Percentiles rank a stretch among this genome's conserved stretches.
These are phyloP conservation scores for Skeletonema menzelii DNA, from an alignment of 108 stramenopile genomes.

Conservation along the genomic window DNA sequence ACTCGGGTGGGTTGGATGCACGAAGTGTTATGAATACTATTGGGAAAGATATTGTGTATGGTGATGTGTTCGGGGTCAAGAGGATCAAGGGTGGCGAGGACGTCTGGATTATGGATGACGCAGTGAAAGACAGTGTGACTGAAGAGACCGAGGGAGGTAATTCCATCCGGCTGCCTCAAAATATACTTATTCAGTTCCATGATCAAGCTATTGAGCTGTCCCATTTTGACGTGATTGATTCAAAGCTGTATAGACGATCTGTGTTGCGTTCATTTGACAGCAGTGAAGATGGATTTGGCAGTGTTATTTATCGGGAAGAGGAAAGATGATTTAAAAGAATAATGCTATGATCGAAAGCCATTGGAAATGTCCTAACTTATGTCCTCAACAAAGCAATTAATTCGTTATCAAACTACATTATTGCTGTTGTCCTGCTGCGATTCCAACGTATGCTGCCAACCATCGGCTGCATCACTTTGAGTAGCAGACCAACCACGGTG, in stretches of 20 bases:
- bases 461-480: slow-evolving; percentile 16
- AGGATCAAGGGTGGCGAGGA: slow-evolving; percentile 11
- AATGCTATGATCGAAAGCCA: too few relatives aligned
- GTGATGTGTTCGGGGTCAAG: slow-evolving; percentile 40
- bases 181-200: slow-evolving; percentile 12
- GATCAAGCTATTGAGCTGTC: slow-evolving; percentile 9
- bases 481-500: slow-evolving; percentile 51
- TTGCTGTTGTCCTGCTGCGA: slow-evolving; percentile 2
- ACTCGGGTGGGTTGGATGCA: slow-evolving; percentile 74
- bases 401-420: background rate
- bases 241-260: background rate
- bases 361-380: too few relatives aligned
- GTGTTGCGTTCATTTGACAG: slow-evolving; percentile 10
- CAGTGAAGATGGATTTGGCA: background rate
- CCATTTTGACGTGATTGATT: slow-evolving; percentile 1
- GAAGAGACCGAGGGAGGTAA: background rate
- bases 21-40: slow-evolving; percentile 62
- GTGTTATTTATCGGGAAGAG: background rate
- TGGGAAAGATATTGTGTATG: slow-evolving; percentile 48
- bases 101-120: background rate
- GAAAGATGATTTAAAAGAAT: background rate
- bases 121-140: background rate
- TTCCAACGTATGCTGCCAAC: slow-evolving; percentile 37
- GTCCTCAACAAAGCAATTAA: too few relatives aligned
- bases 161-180: slow-evolving; percentile 21